Evolutionary conservation across 2,329 filamentous ascomycete species (phyloP).

Genomic region (Neocatenulostroma microsporum): DNA sequence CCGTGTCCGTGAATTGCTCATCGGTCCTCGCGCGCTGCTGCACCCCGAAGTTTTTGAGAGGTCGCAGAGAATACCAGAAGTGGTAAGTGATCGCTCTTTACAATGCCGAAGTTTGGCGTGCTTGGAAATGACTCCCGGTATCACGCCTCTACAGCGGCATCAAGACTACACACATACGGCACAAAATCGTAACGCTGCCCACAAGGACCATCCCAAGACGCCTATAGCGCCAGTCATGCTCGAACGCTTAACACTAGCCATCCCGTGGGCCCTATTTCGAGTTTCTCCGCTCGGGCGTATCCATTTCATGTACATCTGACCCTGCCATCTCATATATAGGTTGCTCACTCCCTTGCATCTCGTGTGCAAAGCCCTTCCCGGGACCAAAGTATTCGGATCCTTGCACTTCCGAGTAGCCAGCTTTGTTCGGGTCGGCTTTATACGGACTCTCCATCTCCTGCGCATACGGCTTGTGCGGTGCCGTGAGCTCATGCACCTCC

Average conservation of each 20-base stretch:
- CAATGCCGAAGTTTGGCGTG: too few relatives aligned
- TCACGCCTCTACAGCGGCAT: too few relatives aligned
- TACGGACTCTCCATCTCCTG: conserved; percentile 28
- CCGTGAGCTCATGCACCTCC: conserved; percentile 28
- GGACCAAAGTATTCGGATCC: conserved; percentile 18
- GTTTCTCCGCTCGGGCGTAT: conserved; percentile 5
- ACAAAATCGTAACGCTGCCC: too few relatives aligned
- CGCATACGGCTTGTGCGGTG: conserved; percentile 18
- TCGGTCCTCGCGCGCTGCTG: too few relatives aligned
- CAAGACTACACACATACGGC: too few relatives aligned
- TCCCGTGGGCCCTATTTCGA: conserved; percentile 5
- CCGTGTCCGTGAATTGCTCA: too few relatives aligned
- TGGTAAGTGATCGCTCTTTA: too few relatives aligned
- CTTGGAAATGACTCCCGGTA: too few relatives aligned
- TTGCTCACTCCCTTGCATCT: conserved; percentile 17
- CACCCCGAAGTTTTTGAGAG: too few relatives aligned
- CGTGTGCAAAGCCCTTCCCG: conserved; percentile 15
- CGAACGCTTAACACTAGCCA: not conserved
- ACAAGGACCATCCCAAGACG: too few relatives aligned
- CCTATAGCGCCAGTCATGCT: not conserved
- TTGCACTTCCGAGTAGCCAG: conserved; percentile 28
- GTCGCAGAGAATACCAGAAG: too few relatives aligned
- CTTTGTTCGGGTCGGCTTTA: conserved; percentile 26
- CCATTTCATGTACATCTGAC: conserved; percentile 19
- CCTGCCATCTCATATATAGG: conserved; percentile 24